Base-by-base conservation (phyloP, 208 protist species). In the Trypanosoma scelopori region DNA sequence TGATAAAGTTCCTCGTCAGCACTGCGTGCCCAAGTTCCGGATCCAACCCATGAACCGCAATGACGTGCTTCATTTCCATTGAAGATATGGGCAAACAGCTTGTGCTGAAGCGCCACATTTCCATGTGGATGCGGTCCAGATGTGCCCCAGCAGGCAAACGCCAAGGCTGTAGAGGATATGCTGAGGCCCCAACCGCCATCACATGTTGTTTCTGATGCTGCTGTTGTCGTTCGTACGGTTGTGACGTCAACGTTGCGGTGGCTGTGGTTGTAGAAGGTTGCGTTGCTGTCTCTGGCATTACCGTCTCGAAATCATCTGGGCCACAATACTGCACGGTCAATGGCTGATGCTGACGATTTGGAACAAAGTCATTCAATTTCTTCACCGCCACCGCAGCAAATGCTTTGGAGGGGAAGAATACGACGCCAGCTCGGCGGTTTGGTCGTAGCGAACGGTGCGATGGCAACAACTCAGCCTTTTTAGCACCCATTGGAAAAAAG, bases 281-380 rank as follows among this genome's bases (percentile, higher is more conserved):
- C 16, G 37, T 32, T 61, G 60, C 55, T 48, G 39, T 15, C 27
- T 49, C 49, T 13, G 9, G 20, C 15, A n/a, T 37, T 18, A 9
- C 35, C 0, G 30, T 6, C 6, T 68, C 48, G 30, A 25, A 49
- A n/a, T 37, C 32, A 42, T 86, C 82, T 0, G 76, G 82, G 13
- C 80, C 78, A 65, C 81, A 92, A 75, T 91, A 92, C 0, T 72
- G 76, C 52, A 91, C 89, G 20, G 70, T 55, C 5, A 95, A 79
- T 41, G 76, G 79, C 62, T 92, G 79, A 57, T 88, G 82, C 59
- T 95, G 89, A 23, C 85, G 72, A 47, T 86, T 68, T 7, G 89
- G 85, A 6, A 89, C 85, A 66, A 95, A 95, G 62, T 92, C 70
- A 73, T 92, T 59, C 11, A 91, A 74, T 63, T 91, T 95, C 66